phyloP scores from a whole-genome alignment of 2,329 filamentous ascomycete genomes.

The Epichloe gansuensis region DNA sequence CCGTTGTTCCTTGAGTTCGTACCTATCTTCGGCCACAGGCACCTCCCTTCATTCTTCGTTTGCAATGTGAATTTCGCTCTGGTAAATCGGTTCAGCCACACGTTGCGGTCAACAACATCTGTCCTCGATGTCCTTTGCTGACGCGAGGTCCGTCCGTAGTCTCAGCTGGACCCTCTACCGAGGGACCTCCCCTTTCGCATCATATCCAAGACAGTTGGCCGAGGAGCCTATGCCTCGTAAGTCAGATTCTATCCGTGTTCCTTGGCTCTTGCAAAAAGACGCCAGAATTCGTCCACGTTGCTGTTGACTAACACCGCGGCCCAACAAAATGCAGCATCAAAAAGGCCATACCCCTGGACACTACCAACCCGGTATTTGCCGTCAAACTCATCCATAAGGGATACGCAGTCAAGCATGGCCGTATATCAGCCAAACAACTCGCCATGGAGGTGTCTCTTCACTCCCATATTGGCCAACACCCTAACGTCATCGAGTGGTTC shows the following conservation, averaged over 20 bases:
- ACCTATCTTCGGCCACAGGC: neutral
- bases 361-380: slow-evolving; percentile 69
- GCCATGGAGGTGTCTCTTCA: slow-evolving; percentile 87
- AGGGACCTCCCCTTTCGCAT: slow-evolving; percentile 81
- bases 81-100: neutral
- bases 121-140: slow-evolving; percentile 30
- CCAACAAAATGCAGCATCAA: slow-evolving; percentile 53
- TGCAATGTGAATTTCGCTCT: neutral
- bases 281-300: too few relatives aligned
- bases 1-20: neutral
- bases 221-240: slow-evolving; percentile 94
- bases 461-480: slow-evolving; percentile 75
- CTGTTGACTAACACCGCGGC: too few relatives aligned
- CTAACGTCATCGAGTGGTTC: slow-evolving; percentile 90
- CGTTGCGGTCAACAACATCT: neutral
- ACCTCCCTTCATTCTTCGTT: neutral
- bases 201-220: slow-evolving; percentile 90
- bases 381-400: slow-evolving; percentile 99
- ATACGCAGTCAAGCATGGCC: slow-evolving; percentile 80
- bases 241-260: slow-evolving; percentile 10
- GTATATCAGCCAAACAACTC: slow-evolving; percentile 79
- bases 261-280: too few relatives aligned
- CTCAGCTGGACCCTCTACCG: slow-evolving; percentile 80
- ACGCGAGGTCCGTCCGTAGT: slow-evolving; percentile 33
- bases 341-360: slow-evolving; percentile 69